phyloP scores from a whole-genome alignment of 768 basidiomycete species.

The Lentinus tigrinus region DNA sequence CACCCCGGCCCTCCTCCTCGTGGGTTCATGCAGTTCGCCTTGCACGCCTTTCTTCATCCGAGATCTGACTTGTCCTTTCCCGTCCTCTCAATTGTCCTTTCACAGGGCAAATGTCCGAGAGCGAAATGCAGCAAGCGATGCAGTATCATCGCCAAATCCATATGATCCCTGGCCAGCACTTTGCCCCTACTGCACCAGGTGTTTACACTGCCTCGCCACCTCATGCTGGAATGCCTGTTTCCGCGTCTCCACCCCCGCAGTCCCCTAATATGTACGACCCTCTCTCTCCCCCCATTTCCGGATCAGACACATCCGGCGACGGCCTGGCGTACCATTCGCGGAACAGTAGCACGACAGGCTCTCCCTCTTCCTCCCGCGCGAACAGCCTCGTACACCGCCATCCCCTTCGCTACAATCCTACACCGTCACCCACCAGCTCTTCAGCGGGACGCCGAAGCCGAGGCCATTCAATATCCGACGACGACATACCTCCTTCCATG shows the following conservation, averaged over 20 bases:
- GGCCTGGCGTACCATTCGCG: slow-evolving; percentile 69
- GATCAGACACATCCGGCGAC: slow-evolving; percentile 87
- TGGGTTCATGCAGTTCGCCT: slow-evolving; percentile 47
- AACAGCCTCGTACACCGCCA: slow-evolving; percentile 76
- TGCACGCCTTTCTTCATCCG: slow-evolving; percentile 41
- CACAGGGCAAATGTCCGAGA: slow-evolving; percentile 61
- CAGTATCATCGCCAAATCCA: slow-evolving; percentile 57
- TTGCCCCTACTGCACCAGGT: slow-evolving; percentile 39
- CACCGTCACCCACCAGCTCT: slow-evolving; percentile 76
- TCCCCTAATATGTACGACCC: slow-evolving; percentile 82
- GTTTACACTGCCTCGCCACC: slow-evolving; percentile 55
- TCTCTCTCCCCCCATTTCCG: slow-evolving; percentile 82
- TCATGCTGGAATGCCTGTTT: slow-evolving; percentile 67
- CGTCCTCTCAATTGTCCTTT: slow-evolving; percentile 40
- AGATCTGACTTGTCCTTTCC: slow-evolving; percentile 50
- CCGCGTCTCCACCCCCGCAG: slow-evolving; percentile 61
- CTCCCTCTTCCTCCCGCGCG: slow-evolving; percentile 74
- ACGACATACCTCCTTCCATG: slow-evolving; percentile 57
- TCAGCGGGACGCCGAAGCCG: slow-evolving; percentile 64
- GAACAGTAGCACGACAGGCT: slow-evolving; percentile 74
- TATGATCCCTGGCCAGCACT: slow-evolving; percentile 65
- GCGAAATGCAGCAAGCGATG: slow-evolving; percentile 67
- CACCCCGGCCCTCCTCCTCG: slow-evolving; percentile 62
- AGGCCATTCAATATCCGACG: slow-evolving; percentile 69
- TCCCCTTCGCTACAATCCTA: slow-evolving; percentile 72